Evolutionary conservation across 2,329 filamentous ascomycete genomes (phyloP), one percentile per base, ranked within the genome.

Genomic region (Ramichloridium luteum): DNA sequence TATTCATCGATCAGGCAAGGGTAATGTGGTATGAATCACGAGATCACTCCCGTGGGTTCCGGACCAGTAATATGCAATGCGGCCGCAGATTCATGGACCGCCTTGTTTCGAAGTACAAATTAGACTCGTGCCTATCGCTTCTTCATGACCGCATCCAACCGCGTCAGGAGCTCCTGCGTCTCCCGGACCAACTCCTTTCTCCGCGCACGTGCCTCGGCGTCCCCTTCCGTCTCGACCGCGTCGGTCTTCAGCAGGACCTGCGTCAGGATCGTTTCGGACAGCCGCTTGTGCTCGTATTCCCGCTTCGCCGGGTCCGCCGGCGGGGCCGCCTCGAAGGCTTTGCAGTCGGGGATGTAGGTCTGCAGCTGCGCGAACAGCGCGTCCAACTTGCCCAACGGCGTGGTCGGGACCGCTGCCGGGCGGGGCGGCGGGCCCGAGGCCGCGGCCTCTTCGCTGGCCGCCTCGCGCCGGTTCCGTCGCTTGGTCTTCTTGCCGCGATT

Each of bases 201-300:
- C 52, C 64, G 70, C 9, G 65, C 58, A 39, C 80, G 66, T 15
- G 79, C 73, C 9, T 77, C 73, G 6, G 61, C 54, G 42, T 81
- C 72, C 4, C 79, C 80, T 28, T 78, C 76, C 0, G 76, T 77
- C 44, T 88, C 80, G 3, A 88, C 72, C 13, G 69, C 75, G 51
- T 90, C 82, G 23, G 84, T 56, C 59, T 86, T 88, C 41, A 90
- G 58, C 22, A 88, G 50, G 2, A 85, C 72, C 45, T 85, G 78
- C 39, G 77, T 73, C 64, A 90, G 64, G 23, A 85, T 69, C 4
- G 77, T 81, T 61, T 90, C 82, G 3, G 73, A 76, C 12, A 90
- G 55, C 51, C 71, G 77, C 52, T 78, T 75, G 53, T 88, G 77
- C 49, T 86, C 79, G 18, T 84, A 80, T 10, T 70, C 68, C 30